Percentiles rank a stretch among this genome's conserved stretches.
Conservation (phyloP, 441 rosid genomes). For the Bocquillonia castaneifolia region DNA sequence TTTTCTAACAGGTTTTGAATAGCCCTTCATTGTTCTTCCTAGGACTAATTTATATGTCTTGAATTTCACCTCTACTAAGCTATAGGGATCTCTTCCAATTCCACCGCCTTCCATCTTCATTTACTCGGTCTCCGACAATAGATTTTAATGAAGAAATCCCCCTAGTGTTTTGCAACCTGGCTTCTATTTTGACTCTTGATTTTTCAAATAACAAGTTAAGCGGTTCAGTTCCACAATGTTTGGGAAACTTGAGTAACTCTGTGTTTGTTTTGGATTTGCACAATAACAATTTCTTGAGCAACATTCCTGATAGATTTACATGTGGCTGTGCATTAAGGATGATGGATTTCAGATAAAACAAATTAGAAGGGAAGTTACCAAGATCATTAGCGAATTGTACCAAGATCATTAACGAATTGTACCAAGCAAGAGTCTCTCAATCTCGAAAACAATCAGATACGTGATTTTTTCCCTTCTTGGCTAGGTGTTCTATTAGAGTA, state of each 20-base stretch:
- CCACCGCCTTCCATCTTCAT: constrained; percentile 16
- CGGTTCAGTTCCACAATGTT: constrained; percentile 26
- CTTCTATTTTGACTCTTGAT: background rate
- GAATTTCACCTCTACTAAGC: constrained; percentile 6
- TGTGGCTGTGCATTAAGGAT: constrained; percentile 2
- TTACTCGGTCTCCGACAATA: constrained; percentile 13
- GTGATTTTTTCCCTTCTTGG: constrained; percentile 33
- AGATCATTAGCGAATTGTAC: constrained; percentile 26
- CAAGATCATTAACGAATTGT: too few species aligned
- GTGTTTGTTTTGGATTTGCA: background rate
- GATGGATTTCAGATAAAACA: constrained; percentile 17
- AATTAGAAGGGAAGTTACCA: constrained; percentile 4
- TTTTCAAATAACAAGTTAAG: constrained; percentile 27
- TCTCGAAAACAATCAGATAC: constrained; percentile 22
- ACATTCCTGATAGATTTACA: constrained; percentile 5
- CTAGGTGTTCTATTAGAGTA: constrained; percentile 21
- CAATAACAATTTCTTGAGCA: constrained; percentile 16
- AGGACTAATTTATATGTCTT: background rate
- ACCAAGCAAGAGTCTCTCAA: constrained; percentile 14
- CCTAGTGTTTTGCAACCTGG: constrained; percentile 18
- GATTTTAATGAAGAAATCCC: constrained; percentile 13
- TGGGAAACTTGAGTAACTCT: constrained; percentile 7
- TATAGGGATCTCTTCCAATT: constrained; percentile 23
- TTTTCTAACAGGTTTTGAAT: too few species aligned
- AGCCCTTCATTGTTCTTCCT: too few species aligned